Percentiles rank a stretch among this genome's conserved stretches.
These are phyloP conservation scores for Bruguiera sexangula DNA, from an alignment of 345 rosid species.

Conservation along the genomic window DNA sequence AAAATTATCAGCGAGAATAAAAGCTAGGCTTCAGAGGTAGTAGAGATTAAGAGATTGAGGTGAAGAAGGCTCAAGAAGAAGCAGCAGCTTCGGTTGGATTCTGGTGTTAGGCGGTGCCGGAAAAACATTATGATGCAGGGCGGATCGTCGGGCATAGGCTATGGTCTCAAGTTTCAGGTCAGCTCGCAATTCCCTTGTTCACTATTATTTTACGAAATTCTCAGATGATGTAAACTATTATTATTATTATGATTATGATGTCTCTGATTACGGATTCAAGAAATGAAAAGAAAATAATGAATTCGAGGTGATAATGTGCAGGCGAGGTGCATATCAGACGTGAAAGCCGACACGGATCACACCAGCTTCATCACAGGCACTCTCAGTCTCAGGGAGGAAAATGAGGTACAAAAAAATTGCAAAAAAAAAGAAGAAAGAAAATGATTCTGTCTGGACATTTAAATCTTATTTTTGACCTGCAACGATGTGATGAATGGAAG, in stretches of 20 bases:
- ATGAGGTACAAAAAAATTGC: slow-evolving; percentile 47
- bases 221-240: not conserved
- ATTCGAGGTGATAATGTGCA: slow-evolving; percentile 22
- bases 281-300: not conserved
- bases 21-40: too few species aligned
- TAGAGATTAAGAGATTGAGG: too few species aligned
- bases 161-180: slow-evolving; percentile 92
- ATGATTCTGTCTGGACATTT: not conserved
- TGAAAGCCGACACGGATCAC: slow-evolving; percentile 89
- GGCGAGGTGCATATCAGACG: slow-evolving; percentile 95
- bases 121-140: slow-evolving; percentile 56
- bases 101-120: too few species aligned
- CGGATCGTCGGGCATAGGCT: slow-evolving; percentile 81
- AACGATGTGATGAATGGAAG: slow-evolving; percentile 6
- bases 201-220: not conserved
- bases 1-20: too few species aligned
- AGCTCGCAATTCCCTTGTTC: slow-evolving; percentile 1
- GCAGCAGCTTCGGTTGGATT: too few species aligned
- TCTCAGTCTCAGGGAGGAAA: slow-evolving; percentile 85
- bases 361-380: slow-evolving; percentile 97
- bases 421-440: not conserved
- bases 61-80: too few species aligned
- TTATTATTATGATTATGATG: not conserved
- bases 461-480: not conserved
- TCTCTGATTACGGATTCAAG: not conserved